Conservation (phyloP, 2,329 filamentous ascomycete species). For the Fusarium brachygibbosum region DNA sequence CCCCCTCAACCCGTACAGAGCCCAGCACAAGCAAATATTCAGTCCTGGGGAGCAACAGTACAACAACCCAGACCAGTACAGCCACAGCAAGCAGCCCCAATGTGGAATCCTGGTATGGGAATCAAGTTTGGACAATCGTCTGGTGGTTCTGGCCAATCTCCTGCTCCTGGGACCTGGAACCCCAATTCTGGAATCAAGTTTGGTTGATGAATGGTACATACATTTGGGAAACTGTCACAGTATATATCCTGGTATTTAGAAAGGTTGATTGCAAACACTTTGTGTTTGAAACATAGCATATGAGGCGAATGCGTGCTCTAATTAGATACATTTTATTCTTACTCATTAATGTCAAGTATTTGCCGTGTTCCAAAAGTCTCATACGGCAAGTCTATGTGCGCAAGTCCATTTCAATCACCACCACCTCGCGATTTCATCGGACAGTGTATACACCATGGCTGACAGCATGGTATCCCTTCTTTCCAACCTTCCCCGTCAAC, state of each 20-base stretch:
- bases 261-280: neutral
- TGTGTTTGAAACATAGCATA: conserved; percentile 7
- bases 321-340: neutral
- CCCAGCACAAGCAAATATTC: conserved; percentile 65
- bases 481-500: conserved; percentile 57
- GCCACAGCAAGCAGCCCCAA: conserved; percentile 52
- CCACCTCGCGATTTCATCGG: conserved; percentile 33
- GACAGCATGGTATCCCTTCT: conserved; percentile 60
- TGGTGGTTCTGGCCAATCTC: conserved; percentile 46
- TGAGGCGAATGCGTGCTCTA: conserved; percentile 16
- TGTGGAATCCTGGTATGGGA: conserved; percentile 84
- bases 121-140: conserved; percentile 77
- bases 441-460: conserved; percentile 61
- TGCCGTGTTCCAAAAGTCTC: neutral
- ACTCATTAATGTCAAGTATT: neutral
- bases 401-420: neutral
- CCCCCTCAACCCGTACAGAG: conserved; percentile 46
- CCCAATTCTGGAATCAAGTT: conserved; percentile 70
- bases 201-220: conserved; percentile 51
- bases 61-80: conserved; percentile 67
- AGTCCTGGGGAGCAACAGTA: conserved; percentile 71
- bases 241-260: conserved; percentile 13
- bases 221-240: conserved; percentile 3
- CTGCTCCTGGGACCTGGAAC: conserved; percentile 67
- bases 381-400: neutral